phyloP scores from a whole-genome alignment of 1,284 basidiomycete genomes.

The Cerrena zonata region DNA sequence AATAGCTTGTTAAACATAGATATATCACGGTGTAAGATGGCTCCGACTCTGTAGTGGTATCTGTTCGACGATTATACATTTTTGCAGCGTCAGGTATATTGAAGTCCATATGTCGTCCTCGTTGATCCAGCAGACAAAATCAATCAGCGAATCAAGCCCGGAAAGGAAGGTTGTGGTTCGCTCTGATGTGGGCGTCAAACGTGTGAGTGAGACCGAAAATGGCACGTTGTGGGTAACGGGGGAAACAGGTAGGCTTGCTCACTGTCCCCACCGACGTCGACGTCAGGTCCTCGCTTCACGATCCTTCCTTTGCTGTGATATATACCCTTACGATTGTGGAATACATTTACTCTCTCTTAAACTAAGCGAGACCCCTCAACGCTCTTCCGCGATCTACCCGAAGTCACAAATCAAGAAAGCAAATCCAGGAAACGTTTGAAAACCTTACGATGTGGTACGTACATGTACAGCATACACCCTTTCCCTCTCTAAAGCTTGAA shows the following conservation, averaged over 20 bases:
- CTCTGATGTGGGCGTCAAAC: neutral
- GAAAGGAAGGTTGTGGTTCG: neutral
- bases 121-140: no score
- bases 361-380: neutral
- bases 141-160: neutral
- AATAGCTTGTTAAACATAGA: no score
- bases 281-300: slow-evolving; percentile 11
- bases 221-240: neutral
- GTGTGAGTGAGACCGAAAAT: neutral
- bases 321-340: slow-evolving; percentile 9
- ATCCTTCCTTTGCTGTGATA: slow-evolving; percentile 8
- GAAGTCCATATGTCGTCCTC: no score
- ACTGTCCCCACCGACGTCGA: slow-evolving; percentile 16
- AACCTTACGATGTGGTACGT: slow-evolving; percentile 17
- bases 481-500: neutral
- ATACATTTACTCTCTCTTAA: neutral
- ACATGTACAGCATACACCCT: no score
- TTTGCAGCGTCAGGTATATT: no score
- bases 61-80: no score
- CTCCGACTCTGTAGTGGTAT: no score
- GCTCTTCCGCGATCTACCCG: slow-evolving; percentile 2
- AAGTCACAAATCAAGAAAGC: slow-evolving; percentile 3
- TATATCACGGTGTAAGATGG: no score
- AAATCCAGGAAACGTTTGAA: neutral
- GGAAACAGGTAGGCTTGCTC: slow-evolving; percentile 8